Base-by-base conservation (phyloP, 1,139 yeast genomes). In the Candida glucosophila region DNA sequence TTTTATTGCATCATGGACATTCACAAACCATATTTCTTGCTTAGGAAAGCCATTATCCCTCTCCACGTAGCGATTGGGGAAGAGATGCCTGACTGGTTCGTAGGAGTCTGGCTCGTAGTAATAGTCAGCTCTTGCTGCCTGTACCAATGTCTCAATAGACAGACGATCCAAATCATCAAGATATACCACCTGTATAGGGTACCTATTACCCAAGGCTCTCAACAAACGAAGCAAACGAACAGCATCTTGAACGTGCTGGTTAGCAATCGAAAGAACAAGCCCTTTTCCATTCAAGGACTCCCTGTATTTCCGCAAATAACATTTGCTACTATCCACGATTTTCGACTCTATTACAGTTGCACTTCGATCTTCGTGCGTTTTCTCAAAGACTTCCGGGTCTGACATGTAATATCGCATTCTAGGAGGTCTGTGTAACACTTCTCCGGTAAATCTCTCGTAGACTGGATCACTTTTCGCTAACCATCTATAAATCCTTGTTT, bases 161-260 rank as follows among this genome's bases (percentile, higher is more conserved):
- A 40, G 47, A n/a, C 32, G 32, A 5, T 45, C 33, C n/a, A 56
- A 35, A 6, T 40, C 36, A 24, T 49, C 67, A 27, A 59, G 60
- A 35, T 69, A 67, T 9, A 75, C 58, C 19, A 74, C 57, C 47
- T 75, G 76, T 29, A 75, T 59, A 1, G 80, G 80, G 15, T 60
- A 51, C 15, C 51, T 49, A 35, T 68, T 73, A 22, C 58, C 54
- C 20, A 63, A 44, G 3, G 65, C 59, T 31, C 77, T 50, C 20
- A 74, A 46, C 1, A 69, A 45, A 12, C 58, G 55, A 9, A 74
- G 45, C 17, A 71, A 52, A 28, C 55, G 63, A 3, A 58, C 48
- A 13, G 74, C 49, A 33, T 68, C 69, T 7, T 55, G 55, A 5
- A 58, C 60, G 34, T 68, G 68, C 2, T 38, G 31, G 34, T 67